Evolutionary conservation across 768 basidiomycete species (phyloP).

Genomic region (Pleurotus sapidus): DNA sequence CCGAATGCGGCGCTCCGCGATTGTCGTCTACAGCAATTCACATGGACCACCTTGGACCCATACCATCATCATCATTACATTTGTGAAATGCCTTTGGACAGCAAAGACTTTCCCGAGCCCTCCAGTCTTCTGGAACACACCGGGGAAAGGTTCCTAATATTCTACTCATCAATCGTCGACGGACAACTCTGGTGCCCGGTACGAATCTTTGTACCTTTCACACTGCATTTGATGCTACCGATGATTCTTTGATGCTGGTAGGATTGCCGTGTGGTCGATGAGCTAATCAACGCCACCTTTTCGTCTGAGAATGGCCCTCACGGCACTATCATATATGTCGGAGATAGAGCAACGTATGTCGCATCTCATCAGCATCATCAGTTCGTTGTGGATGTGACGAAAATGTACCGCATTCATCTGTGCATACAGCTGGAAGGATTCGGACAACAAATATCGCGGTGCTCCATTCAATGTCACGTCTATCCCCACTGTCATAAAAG

Average conservation of each 20-base stretch:
- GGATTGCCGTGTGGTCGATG: constrained; percentile 70
- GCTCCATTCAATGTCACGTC: constrained; percentile 57
- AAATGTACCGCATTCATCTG: neutral
- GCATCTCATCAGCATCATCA: neutral
- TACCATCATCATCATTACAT: neutral
- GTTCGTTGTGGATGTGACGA: no score
- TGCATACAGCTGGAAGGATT: constrained; percentile 61
- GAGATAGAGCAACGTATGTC: constrained; percentile 59
- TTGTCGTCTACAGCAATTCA: neutral
- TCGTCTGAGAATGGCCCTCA: constrained; percentile 38
- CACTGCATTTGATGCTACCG: neutral
- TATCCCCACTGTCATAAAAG: constrained; percentile 67
- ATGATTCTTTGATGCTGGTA: constrained; percentile 12
- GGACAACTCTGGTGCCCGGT: constrained; percentile 75
- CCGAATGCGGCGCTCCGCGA: neutral
- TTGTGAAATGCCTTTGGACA: constrained; percentile 49
- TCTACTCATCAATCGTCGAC: constrained; percentile 65
- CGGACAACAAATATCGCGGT: constrained; percentile 54
- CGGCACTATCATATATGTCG: constrained; percentile 67
- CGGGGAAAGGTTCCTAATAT: constrained; percentile 58
- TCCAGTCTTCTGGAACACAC: constrained; percentile 32
- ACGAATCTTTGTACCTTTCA: constrained; percentile 16
- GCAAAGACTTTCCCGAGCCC: constrained; percentile 32
- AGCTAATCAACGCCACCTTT: constrained; percentile 51
- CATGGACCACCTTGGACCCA: no score